Evolutionary conservation across 805 yeast species (phyloP), one percentile per base, ranked within the genome.

Genomic region (Candida ovalis): DNA sequence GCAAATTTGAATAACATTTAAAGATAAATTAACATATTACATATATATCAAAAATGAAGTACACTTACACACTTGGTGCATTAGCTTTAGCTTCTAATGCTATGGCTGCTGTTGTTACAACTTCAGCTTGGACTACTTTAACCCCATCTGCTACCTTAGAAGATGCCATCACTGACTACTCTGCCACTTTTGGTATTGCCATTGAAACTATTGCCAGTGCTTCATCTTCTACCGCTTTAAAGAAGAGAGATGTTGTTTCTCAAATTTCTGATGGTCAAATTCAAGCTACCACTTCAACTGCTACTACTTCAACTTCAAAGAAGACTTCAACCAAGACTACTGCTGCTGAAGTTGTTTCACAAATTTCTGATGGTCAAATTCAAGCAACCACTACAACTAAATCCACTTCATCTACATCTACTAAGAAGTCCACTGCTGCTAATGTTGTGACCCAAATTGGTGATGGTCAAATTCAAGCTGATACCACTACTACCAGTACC

Each of bases 161-260:
- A 6, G 80, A 80, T 61, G 63, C 55, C 50, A 55, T 72, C 43
- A 81, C 88, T 46, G 79, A 77, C 54, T 82, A 79, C 73, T 50
- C 77, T 38, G 65, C 70, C 43, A 62, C 76, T 43, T 86, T 86
- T 60, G 94, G 91, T 72, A 84, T 86, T 61, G 86, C 86, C 50
- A 80, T 86, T 53, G 69, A 73, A 49, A 76, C 86, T 37, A 58
- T 80, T 42, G 50, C 75, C 49, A 64, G 74, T 36, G 42, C 66
- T 30, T 42, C 66, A 35, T 50, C 69, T 35, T 44, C 72, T 37
- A 49, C 58, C 42, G 51, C 70, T 42, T 49, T 54, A 57, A 33
- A 46, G 52, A 54, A 56, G 66, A 52, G 64, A 58, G 72, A 63
- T 38, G 69, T 74, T 44, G 64, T 69, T 32, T 62, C 74, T 59